A percentile compares a stretch with the other conserved stretches of the same genome.
Evolutionary conservation across 805 yeast species (phyloP).

Genomic region (Lipomyces orientalis): DNA sequence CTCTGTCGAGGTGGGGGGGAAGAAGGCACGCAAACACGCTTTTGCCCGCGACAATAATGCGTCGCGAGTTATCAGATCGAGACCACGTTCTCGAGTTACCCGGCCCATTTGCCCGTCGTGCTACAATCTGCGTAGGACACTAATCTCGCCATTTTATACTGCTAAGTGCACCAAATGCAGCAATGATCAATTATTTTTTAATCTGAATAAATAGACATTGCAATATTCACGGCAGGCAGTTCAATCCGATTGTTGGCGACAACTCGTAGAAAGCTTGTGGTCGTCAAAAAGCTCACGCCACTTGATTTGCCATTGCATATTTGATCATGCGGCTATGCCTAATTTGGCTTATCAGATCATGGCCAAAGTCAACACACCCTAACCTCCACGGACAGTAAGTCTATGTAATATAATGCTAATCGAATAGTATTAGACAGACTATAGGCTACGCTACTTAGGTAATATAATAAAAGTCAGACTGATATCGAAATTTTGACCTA

Average conservation of each 20-base stretch:
- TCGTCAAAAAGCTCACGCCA: not conserved
- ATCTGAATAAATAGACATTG: no score
- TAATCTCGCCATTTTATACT: no score
- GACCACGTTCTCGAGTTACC: not conserved
- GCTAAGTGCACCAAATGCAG: no score
- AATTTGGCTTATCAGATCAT: not conserved
- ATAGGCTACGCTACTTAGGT: not conserved
- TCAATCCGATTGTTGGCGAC: not conserved
- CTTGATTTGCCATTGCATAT: not conserved
- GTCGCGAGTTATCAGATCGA: not conserved
- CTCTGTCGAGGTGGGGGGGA: no score
- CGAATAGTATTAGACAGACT: not conserved
- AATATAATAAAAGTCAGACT: not conserved
- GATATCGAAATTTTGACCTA: conserved; percentile 1
- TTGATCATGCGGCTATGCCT: not conserved
- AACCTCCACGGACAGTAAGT: not conserved
- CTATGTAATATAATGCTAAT: not conserved
- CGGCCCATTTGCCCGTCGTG: not conserved
- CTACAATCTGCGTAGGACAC: not conserved
- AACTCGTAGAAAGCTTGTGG: not conserved
- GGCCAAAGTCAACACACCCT: no score
- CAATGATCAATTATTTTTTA: no score
- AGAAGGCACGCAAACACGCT: no score
- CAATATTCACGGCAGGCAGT: no score
- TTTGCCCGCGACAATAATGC: no score